Evolutionary conservation across 164 flowering plant species (phyloP).

Genomic region (Dillenia turbinata): DNA sequence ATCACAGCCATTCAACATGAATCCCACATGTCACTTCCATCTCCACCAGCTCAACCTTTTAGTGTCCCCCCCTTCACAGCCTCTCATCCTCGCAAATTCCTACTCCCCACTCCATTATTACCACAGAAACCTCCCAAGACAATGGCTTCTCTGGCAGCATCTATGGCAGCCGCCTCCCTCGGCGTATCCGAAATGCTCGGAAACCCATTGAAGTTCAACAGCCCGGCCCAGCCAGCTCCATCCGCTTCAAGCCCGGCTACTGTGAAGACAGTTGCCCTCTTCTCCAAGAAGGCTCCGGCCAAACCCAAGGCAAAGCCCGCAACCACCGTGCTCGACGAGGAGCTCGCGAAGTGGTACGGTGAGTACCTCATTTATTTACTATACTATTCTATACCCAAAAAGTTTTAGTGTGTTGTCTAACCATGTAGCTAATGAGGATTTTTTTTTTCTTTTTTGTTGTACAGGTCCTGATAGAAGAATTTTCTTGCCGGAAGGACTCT

Average conservation of each 20-base stretch:
- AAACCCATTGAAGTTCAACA: constrained; percentile 43
- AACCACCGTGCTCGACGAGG: constrained; percentile 50
- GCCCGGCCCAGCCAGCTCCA: constrained; percentile 38
- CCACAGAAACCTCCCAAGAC: background rate
- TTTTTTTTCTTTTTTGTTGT: background rate
- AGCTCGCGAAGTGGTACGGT: constrained; percentile 99
- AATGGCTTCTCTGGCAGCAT: constrained; percentile 80
- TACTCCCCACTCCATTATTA: background rate
- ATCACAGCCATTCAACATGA: constrained; percentile 21
- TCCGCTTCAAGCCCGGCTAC: constrained; percentile 40
- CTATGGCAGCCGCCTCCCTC: constrained; percentile 55
- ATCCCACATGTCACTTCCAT: constrained; percentile 49
- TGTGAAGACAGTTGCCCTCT: constrained; percentile 76
- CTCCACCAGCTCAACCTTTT: constrained; percentile 63
- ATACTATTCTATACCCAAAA: no score
- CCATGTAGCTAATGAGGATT: background rate
- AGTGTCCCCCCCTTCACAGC: constrained; percentile 18
- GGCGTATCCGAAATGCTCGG: constrained; percentile 78
- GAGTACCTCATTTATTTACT: constrained; percentile 15
- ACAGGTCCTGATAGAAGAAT: constrained; percentile 96
- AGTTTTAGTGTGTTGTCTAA: background rate
- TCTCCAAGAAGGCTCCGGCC: constrained; percentile 75
- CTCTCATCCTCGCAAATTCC: background rate
- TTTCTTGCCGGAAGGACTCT: constrained; percentile 91
- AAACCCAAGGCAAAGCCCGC: constrained; percentile 44